phyloP scores from a whole-genome alignment of 73 alveolate species.

The Breviolum minutum region DNA sequence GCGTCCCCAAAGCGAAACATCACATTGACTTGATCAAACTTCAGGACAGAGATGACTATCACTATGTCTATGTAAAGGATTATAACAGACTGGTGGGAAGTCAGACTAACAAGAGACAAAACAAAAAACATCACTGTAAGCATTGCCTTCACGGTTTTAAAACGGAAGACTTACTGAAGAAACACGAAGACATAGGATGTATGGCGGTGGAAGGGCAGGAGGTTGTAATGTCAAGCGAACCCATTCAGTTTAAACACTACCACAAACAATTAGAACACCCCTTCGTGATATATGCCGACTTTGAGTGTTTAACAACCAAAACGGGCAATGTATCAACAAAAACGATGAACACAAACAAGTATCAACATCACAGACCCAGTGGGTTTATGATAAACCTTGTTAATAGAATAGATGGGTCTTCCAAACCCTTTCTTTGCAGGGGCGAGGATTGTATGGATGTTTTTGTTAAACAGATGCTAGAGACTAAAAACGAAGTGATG shows the following conservation, averaged over 20 bases:
- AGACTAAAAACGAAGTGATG: neutral
- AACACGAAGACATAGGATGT: neutral
- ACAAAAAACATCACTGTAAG: neutral
- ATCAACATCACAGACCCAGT: conserved; percentile 7
- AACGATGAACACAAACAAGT: neutral
- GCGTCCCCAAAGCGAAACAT: neutral
- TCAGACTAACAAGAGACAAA: neutral
- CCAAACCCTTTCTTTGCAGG: neutral
- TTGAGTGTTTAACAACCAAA: too few relatives aligned
- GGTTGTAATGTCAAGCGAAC: neutral
- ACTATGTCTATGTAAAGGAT: neutral
- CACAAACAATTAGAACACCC: neutral
- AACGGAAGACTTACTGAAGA: neutral
- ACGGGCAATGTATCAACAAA: neutral
- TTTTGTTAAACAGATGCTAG: neutral
- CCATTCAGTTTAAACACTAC: neutral
- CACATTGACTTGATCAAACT: neutral
- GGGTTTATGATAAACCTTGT: neutral
- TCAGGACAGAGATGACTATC: neutral
- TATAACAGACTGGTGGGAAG: neutral
- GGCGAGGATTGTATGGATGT: neutral
- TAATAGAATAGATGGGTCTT: neutral
- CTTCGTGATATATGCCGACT: too few relatives aligned
- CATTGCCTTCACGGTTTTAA: neutral
- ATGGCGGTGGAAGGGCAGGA: neutral